phyloP scores from a whole-genome alignment of 495 filamentous ascomycete species.

The Penicillium nucicola region DNA sequence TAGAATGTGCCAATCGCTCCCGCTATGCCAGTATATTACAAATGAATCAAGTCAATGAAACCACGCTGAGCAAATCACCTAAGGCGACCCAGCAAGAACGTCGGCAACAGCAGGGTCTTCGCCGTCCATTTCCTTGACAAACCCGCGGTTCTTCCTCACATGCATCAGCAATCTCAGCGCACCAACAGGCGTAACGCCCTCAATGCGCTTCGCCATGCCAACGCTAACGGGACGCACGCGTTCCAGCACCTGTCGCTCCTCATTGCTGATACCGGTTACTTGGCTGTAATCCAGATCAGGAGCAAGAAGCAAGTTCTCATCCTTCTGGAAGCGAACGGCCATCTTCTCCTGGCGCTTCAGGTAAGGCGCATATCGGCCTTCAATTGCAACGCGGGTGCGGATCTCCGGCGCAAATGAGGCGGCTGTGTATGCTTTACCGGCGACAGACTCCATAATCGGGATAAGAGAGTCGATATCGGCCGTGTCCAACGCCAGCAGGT shows the following conservation, averaged over 20 bases:
- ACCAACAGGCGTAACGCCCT: constrained; percentile 64
- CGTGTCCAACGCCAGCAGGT: constrained; percentile 64
- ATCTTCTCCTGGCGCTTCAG: constrained; percentile 63
- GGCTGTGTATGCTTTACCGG: constrained; percentile 36
- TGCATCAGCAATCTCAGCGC: constrained; percentile 45
- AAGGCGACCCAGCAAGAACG: constrained; percentile 17
- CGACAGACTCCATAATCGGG: constrained; percentile 45
- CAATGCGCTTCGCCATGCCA: constrained; percentile 83
- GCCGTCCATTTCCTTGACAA: constrained; percentile 13
- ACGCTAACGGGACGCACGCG: constrained; percentile 73
- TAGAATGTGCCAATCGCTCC: constrained; percentile 2
- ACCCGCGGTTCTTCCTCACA: constrained; percentile 28
- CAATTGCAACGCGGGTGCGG: constrained; percentile 67
- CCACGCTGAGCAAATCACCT: not conserved
- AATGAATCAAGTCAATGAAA: not conserved
- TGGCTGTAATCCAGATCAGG: constrained; percentile 71
- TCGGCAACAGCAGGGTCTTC: constrained; percentile 11
- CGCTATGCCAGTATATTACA: constrained; percentile 8
- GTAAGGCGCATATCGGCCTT: constrained; percentile 82
- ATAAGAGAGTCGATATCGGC: constrained; percentile 55
- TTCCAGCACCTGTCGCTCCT: constrained; percentile 70
- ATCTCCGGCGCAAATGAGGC: constrained; percentile 53
- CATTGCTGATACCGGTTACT: constrained; percentile 70
- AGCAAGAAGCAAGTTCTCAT: constrained; percentile 74
- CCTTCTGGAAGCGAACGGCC: constrained; percentile 63